A percentile compares a stretch with the other conserved stretches of the same genome.
Evolutionary conservation across 306 rosid genomes (phyloP).

Genomic region (Corylus americana): DNA sequence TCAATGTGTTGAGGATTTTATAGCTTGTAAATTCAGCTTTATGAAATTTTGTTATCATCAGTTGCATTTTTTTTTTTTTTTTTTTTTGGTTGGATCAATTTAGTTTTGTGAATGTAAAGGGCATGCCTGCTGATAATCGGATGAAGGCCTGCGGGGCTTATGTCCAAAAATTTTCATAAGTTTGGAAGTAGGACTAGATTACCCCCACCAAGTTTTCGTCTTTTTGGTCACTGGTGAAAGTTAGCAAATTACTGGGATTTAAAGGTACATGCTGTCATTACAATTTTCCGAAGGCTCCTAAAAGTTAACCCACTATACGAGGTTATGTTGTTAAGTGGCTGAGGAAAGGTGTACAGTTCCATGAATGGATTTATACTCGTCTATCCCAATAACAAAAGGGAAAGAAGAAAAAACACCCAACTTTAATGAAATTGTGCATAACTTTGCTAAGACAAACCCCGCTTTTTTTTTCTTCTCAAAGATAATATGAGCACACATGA

Average conservation of each 20-base stretch:
- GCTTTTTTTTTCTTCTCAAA: background rate
- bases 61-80: background rate
- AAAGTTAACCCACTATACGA: background rate
- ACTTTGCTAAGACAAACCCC: background rate
- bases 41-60: background rate
- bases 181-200: background rate
- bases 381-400: background rate
- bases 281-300: background rate
- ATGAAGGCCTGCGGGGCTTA: background rate
- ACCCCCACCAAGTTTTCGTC: background rate
- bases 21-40: background rate
- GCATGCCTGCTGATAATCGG: background rate
- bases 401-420: background rate
- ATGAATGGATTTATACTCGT: background rate
- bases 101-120: background rate
- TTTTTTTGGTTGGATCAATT: background rate
- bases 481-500: background rate
- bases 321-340: background rate
- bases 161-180: background rate
- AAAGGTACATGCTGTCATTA: background rate
- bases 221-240: background rate
- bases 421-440: background rate
- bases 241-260: background rate
- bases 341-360: background rate
- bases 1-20: background rate